Conservation (phyloP, 2,329 filamentous ascomycete species). For the Seiridium unicorne region DNA sequence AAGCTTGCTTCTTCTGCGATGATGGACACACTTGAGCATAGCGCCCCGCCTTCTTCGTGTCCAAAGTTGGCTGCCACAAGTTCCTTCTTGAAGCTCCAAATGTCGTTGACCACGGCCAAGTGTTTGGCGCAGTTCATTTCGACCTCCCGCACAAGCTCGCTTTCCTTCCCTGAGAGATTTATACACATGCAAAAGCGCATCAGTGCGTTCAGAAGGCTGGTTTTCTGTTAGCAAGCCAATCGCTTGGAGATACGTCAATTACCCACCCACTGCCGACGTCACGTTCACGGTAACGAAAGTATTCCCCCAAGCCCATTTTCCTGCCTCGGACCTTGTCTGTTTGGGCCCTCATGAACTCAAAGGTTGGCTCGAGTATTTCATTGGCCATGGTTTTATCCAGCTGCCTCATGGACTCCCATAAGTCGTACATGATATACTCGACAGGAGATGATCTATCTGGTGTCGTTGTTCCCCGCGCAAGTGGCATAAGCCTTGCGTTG, state of each 20-base stretch:
- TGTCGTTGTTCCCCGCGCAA: conserved; percentile 24
- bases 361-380: conserved; percentile 31
- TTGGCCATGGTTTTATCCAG: conserved; percentile 28
- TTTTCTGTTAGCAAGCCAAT: not conserved
- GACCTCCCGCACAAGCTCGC: conserved; percentile 16
- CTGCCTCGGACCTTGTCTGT: conserved; percentile 22
- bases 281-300: conserved; percentile 32
- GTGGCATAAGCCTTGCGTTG: conserved; percentile 34
- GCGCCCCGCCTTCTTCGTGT: conserved; percentile 21
- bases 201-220: conserved; percentile 26
- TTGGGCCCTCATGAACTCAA: conserved; percentile 36
- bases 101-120: conserved; percentile 35
- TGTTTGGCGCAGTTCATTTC: conserved; percentile 33
- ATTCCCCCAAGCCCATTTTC: conserved; percentile 23
- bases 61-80: conserved; percentile 12
- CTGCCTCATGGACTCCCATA: conserved; percentile 34
- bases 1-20: conserved; percentile 24
- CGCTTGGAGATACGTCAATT: not conserved
- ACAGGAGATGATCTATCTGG: conserved; percentile 29
- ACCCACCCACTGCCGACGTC: conserved; percentile 35
- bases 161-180: conserved; percentile 20
- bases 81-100: conserved; percentile 37
- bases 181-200: conserved; percentile 33
- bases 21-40: conserved; percentile 30
- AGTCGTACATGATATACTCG: conserved; percentile 33